A percentile compares a stretch with the other conserved stretches of the same genome.
These are phyloP conservation scores for Hanseniaspora clermontiae DNA, from an alignment of 805 yeast species.

Conservation along the genomic window DNA sequence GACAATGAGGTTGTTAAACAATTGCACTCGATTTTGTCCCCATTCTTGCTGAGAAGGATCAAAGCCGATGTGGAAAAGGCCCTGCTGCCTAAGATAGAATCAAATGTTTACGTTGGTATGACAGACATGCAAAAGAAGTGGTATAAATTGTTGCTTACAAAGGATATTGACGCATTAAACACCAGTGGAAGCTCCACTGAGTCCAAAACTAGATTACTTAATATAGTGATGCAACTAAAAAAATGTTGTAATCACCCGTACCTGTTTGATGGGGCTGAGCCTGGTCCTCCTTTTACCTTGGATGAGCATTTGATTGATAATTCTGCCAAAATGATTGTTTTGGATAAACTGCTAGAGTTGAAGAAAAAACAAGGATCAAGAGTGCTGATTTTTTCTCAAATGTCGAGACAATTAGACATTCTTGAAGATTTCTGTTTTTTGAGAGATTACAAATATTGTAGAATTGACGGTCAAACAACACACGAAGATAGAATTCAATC, in stretches of 20 bases:
- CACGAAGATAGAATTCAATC: slow-evolving; percentile 89
- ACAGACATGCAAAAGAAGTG: slow-evolving; percentile 87
- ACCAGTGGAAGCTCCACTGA: slow-evolving; percentile 69
- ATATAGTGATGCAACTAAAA: slow-evolving; percentile 91
- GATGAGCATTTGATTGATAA: slow-evolving; percentile 88
- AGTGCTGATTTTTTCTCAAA: slow-evolving; percentile 83
- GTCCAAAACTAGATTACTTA: slow-evolving; percentile 77
- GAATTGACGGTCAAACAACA: slow-evolving; percentile 87
- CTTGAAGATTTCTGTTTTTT: slow-evolving; percentile 83
- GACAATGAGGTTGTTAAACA: slow-evolving; percentile 83
- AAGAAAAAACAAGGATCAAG: slow-evolving; percentile 69
- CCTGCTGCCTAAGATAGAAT: slow-evolving; percentile 77
- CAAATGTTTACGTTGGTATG: slow-evolving; percentile 86
- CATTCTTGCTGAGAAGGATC: slow-evolving; percentile 77
- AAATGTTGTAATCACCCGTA: slow-evolving; percentile 97
- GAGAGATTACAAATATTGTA: slow-evolving; percentile 72
- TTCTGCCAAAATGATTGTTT: slow-evolving; percentile 78
- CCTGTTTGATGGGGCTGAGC: slow-evolving; percentile 96
- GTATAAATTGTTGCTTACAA: slow-evolving; percentile 80
- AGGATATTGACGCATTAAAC: slow-evolving; percentile 90
- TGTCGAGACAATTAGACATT: slow-evolving; percentile 81
- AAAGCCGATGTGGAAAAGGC: slow-evolving; percentile 90
- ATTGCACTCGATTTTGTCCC: slow-evolving; percentile 74
- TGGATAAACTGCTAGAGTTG: slow-evolving; percentile 69
- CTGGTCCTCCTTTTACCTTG: slow-evolving; percentile 94